Conservation (phyloP, 768 basidiomycete genomes). For the Mycena epipterygia region DNA sequence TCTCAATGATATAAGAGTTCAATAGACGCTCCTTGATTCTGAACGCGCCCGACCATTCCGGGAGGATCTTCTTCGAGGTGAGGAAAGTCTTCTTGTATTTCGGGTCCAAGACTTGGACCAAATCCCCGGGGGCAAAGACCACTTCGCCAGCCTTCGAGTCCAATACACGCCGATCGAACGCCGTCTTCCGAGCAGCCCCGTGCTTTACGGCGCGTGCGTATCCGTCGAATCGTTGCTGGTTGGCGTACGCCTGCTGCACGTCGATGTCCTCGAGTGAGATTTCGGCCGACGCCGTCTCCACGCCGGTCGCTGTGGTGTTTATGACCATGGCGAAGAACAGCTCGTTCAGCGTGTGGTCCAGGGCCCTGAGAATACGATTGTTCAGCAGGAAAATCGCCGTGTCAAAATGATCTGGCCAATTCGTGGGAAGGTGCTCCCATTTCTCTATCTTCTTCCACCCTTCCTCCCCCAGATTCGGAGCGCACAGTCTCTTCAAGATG, state of each 20-base stretch:
- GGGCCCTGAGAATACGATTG: constrained; percentile 39
- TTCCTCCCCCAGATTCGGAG: too few species aligned
- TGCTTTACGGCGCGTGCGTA: constrained; percentile 40
- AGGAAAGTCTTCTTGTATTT: constrained; percentile 17
- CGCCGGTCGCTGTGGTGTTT: constrained; percentile 40
- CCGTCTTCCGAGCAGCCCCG: constrained; percentile 30
- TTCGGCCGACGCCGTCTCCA: background rate
- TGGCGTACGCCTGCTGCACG: constrained; percentile 45
- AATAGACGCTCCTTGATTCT: constrained; percentile 12
- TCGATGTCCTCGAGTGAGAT: constrained; percentile 21
- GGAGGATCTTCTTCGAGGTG: constrained; percentile 18
- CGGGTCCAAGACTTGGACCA: constrained; percentile 25
- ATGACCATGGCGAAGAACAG: constrained; percentile 47
- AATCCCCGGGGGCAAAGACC: constrained; percentile 43
- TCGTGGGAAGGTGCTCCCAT: constrained; percentile 28
- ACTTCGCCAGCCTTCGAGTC: constrained; percentile 16
- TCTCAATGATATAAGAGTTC: constrained; percentile 14
- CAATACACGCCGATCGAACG: background rate
- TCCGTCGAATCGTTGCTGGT: constrained; percentile 47
- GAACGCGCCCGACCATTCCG: constrained; percentile 13
- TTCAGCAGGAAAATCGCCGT: constrained; percentile 37
- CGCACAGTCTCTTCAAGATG: too few species aligned
- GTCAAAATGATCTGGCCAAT: constrained; percentile 41
- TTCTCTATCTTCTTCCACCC: constrained; percentile 7
- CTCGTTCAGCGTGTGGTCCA: constrained; percentile 44